These are phyloP conservation scores for Pichia californica DNA, from an alignment of 805 yeast genomes.

Conservation along the genomic window DNA sequence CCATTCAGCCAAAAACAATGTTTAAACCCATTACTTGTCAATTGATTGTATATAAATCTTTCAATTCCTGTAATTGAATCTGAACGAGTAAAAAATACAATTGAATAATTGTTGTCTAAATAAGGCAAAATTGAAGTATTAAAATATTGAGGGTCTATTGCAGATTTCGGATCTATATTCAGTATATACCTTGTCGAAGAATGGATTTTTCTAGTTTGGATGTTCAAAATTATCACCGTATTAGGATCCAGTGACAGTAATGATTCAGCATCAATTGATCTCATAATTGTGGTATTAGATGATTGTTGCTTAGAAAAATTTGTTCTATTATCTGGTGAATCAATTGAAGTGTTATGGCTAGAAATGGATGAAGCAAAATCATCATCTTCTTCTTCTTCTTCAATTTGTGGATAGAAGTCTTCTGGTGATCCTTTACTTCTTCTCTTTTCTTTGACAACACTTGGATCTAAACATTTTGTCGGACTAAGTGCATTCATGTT, in stretches of 20 bases:
- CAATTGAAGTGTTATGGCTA: not conserved
- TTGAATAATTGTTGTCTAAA: not conserved
- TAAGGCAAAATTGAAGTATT: constrained; percentile 5
- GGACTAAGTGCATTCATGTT: not conserved
- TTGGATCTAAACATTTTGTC: constrained; percentile 4
- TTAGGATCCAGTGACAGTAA: constrained; percentile 1
- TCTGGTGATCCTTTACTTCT: not conserved
- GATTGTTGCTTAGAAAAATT: not conserved
- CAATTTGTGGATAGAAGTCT: constrained; percentile 7
- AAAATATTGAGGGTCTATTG: not conserved
- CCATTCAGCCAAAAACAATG: constrained; percentile 29
- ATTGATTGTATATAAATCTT: not conserved
- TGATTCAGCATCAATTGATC: not conserved
- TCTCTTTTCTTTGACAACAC: not conserved
- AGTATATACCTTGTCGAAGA: constrained; percentile 1
- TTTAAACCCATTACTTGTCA: constrained; percentile 1
- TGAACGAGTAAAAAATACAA: constrained; percentile 11
- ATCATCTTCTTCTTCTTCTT: not conserved
- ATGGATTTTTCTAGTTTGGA: constrained; percentile 6
- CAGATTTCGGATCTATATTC: not conserved
- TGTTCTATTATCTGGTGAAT: not conserved
- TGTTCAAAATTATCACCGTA: constrained; percentile 1
- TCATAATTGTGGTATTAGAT: not conserved
- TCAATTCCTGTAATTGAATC: constrained; percentile 3
- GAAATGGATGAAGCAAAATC: not conserved